Percentiles rank a stretch among this genome's conserved stretches.
Conservation (phyloP, 2,329 filamentous ascomycete species). For the Clathrospora elynae region DNA sequence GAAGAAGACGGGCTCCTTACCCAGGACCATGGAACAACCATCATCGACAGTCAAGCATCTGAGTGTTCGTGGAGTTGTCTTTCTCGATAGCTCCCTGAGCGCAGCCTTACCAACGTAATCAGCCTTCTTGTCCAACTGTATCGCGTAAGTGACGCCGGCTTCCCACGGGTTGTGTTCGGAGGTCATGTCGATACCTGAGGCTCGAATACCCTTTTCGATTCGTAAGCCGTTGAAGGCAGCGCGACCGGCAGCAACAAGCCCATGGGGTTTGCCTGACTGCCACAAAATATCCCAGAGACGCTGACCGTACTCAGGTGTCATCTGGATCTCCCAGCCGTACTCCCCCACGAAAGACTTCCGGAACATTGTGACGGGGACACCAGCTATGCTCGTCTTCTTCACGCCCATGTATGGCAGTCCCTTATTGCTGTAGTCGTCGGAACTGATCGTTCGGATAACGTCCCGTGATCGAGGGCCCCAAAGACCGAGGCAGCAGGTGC, state of each 20-base stretch:
- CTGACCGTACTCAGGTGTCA: slow-evolving; percentile 63
- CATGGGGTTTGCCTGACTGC: slow-evolving; percentile 60
- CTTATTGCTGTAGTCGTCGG: slow-evolving; percentile 54
- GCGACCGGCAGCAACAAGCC: slow-evolving; percentile 63
- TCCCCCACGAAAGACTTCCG: slow-evolving; percentile 67
- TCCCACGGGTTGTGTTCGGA: slow-evolving; percentile 66
- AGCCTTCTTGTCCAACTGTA: slow-evolving; percentile 55
- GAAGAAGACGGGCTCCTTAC: slow-evolving; percentile 65
- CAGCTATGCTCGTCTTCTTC: slow-evolving; percentile 57
- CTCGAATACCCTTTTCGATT: slow-evolving; percentile 64
- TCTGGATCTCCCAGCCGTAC: slow-evolving; percentile 66
- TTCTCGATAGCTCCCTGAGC: slow-evolving; percentile 50
- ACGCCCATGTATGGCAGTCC: slow-evolving; percentile 58
- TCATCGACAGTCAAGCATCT: slow-evolving; percentile 63
- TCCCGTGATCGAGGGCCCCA: slow-evolving; percentile 64
- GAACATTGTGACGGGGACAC: slow-evolving; percentile 62
- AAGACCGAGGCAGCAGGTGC: slow-evolving; percentile 65
- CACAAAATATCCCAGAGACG: slow-evolving; percentile 64
- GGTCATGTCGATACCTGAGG: slow-evolving; percentile 63
- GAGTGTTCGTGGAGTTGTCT: slow-evolving; percentile 45
- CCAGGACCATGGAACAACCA: slow-evolving; percentile 61
- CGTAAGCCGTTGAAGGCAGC: slow-evolving; percentile 63
- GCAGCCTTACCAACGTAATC: slow-evolving; percentile 60
- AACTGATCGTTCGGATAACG: slow-evolving; percentile 55
- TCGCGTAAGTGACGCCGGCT: slow-evolving; percentile 59